Base-by-base conservation (phyloP, 148 eudicot genomes). In the Rhododendron molle region DNA sequence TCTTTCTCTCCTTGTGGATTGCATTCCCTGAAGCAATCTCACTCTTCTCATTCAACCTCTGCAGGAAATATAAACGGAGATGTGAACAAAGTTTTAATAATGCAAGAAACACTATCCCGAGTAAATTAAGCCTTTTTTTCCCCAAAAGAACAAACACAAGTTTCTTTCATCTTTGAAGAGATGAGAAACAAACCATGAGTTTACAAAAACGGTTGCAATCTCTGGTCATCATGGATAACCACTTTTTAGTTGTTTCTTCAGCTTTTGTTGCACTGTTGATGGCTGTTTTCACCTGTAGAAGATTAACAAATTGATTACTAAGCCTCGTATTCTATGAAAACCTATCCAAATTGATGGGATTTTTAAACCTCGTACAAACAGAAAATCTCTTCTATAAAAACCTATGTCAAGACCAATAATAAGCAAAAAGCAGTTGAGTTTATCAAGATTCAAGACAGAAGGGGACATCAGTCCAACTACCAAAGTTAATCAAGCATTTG, bases 181-280 rank as follows among this genome's bases (percentile, higher is more conserved):
- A 81, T 56, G 79, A 85, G 73, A 83, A 82, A 88, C 93, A 80
- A 54, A 95, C 99, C 98, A 97, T 92, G 83, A 97, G 93, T 89
- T 91, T 97, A 86, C 96, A 93, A 73, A 97, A 97, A 62, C 98
- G 98, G 83, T 88, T 91, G 96, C 98, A 95, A 84, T 97, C 98
- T 89, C 95, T 91, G 52, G 93, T 43, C 98, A 97, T 97, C 78
- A 87, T 93, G 83, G 93, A 88, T 46, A 97, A 80, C 95, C 92
- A 92, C 89, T 88, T 92, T 85, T 40, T 91, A 30, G 98, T 87
- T 26, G 89, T 90, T 85, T 95, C 96, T 89, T 97, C 99, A 23
- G 86, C 88, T 92, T 90, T 97, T 60, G 89, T 86, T 28, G 92
- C 98, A 87, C 83, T 88, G 74, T 93, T 92, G 26, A 95, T 90